Conservation (phyloP, 2,329 filamentous ascomycete species). For the Paecilomyces sp. region DNA sequence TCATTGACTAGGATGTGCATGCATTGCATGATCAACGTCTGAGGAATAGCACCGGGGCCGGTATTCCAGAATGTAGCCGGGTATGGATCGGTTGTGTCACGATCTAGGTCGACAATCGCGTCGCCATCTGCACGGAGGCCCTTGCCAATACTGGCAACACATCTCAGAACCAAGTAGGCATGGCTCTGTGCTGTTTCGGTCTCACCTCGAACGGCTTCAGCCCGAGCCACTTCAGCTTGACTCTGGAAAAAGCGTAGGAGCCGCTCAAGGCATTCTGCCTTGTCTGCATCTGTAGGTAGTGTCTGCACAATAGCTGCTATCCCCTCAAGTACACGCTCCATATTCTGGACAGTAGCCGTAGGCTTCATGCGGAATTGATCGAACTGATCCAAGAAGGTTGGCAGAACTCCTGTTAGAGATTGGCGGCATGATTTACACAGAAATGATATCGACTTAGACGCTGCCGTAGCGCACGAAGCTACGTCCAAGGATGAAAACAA, state of each 20-base stretch:
- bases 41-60: slow-evolving; percentile 21
- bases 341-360: slow-evolving; percentile 27
- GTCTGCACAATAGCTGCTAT: slow-evolving; percentile 39
- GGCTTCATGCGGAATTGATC: slow-evolving; percentile 30
- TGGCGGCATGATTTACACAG: slow-evolving; percentile 38
- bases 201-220: slow-evolving; percentile 22
- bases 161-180: slow-evolving; percentile 30
- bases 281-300: slow-evolving; percentile 30
- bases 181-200: slow-evolving; percentile 26
- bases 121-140: slow-evolving; percentile 32
- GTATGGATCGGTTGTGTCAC: slow-evolving; percentile 16
- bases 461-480: slow-evolving; percentile 31
- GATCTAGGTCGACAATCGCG: slow-evolving; percentile 26
- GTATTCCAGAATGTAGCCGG: slow-evolving; percentile 32
- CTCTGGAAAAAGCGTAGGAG: slow-evolving; percentile 31
- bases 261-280: slow-evolving; percentile 30
- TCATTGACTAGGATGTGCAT: slow-evolving; percentile 33
- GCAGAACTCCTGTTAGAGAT: slow-evolving; percentile 33
- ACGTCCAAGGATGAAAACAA: slow-evolving; percentile 38
- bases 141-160: slow-evolving; percentile 35
- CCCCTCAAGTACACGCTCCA: slow-evolving; percentile 37
- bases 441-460: slow-evolving; percentile 36
- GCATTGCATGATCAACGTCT: slow-evolving; percentile 32
- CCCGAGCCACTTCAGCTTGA: slow-evolving; percentile 24
- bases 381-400: slow-evolving; percentile 36